phyloP scores from a whole-genome alignment of 805 yeast genomes.

The Wickerhamomyces bovis region DNA sequence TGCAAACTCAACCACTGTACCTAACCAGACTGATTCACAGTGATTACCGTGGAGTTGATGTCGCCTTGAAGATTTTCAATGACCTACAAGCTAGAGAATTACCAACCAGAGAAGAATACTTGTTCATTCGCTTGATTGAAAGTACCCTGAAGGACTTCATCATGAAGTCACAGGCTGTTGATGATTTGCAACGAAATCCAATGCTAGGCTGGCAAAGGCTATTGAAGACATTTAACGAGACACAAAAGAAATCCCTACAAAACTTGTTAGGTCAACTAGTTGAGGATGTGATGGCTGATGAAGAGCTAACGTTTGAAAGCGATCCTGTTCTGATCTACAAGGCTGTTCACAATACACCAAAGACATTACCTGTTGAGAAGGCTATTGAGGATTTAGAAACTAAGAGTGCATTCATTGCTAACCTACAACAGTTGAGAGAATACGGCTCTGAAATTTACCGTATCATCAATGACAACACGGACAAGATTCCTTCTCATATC shows the following conservation, averaged over 20 bases:
- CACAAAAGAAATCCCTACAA: constrained; percentile 29
- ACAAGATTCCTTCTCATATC: constrained; percentile 49
- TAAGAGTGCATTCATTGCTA: constrained; percentile 59
- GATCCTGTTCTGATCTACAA: constrained; percentile 62
- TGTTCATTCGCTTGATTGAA: constrained; percentile 18
- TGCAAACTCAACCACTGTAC: constrained; percentile 80
- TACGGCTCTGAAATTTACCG: constrained; percentile 55
- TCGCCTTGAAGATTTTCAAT: constrained; percentile 22
- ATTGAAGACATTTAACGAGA: constrained; percentile 32
- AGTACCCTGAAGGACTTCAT: constrained; percentile 31
- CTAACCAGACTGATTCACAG: constrained; percentile 48
- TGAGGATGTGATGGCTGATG: constrained; percentile 27
- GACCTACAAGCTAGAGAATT: constrained; percentile 22
- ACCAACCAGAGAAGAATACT: constrained; percentile 23
- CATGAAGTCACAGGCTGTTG: constrained; percentile 25
- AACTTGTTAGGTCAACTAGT: constrained; percentile 34
- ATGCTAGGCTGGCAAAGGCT: constrained; percentile 39
- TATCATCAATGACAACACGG: constrained; percentile 38
- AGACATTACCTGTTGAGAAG: constrained; percentile 44
- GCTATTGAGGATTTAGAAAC: constrained; percentile 83
- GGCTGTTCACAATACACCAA: constrained; percentile 32
- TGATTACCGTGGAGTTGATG: constrained; percentile 24
- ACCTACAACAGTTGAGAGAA: constrained; percentile 72
- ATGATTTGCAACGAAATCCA: constrained; percentile 16
- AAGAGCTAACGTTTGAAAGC: constrained; percentile 60